Conservation (phyloP, 352 stramenopile species). For the Phytophthora agathidicida region DNA sequence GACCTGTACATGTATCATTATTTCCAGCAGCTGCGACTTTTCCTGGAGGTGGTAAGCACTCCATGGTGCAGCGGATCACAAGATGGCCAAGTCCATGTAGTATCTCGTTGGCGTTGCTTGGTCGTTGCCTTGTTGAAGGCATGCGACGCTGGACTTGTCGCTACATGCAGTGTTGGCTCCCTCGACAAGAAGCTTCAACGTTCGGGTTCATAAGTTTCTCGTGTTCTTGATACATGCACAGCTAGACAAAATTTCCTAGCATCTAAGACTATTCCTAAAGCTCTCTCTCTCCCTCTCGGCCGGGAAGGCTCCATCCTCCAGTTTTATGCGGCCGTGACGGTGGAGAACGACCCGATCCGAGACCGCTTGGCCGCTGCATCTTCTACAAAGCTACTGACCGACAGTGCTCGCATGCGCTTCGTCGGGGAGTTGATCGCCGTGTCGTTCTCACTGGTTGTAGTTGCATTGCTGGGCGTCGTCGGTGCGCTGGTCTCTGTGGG, state of each 20-base stretch:
- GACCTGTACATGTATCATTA: constrained; percentile 5
- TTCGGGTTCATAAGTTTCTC: constrained; percentile 26
- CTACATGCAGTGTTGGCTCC: constrained; percentile 13
- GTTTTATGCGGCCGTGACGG: constrained; percentile 40
- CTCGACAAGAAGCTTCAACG: neutral
- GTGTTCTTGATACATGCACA: constrained; percentile 25
- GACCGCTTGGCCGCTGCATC: constrained; percentile 64
- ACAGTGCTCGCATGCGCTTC: constrained; percentile 81
- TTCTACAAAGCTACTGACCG: constrained; percentile 64
- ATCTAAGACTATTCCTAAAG: constrained; percentile 42
- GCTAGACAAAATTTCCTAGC: constrained; percentile 30
- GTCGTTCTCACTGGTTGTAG: constrained; percentile 40
- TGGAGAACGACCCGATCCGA: constrained; percentile 65
- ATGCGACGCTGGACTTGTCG: constrained; percentile 13
- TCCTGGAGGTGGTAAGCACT: neutral
- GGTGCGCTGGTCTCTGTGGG: constrained; percentile 25
- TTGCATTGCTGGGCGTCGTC: constrained; percentile 12
- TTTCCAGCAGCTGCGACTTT: constrained; percentile 18
- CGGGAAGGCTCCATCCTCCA: neutral
- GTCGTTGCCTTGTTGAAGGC: constrained; percentile 15
- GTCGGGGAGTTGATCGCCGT: constrained; percentile 61
- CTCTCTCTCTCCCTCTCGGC: constrained; percentile 8
- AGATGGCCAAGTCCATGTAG: constrained; percentile 4
- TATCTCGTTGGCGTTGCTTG: constrained; percentile 1
- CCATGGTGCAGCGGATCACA: constrained; percentile 11